Conservation (phyloP, 306 rosid species). For the Neltuma alba region DNA sequence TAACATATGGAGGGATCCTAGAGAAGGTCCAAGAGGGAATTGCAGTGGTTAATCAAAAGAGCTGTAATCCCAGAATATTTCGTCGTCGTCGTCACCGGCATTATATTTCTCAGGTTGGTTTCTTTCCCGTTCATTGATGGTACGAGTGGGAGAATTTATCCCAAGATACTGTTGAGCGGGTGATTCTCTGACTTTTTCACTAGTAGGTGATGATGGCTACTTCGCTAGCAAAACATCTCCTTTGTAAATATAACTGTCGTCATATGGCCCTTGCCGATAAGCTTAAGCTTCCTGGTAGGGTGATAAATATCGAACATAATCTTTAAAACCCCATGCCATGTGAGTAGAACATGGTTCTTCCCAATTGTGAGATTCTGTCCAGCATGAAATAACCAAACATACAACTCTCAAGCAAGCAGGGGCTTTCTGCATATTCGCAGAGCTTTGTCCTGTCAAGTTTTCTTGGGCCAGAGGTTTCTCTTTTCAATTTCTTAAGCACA, state of each 20-base stretch:
- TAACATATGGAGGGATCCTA: conserved; percentile 51
- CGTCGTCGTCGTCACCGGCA: conserved; percentile 21
- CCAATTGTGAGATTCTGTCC: neutral
- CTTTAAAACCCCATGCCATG: neutral
- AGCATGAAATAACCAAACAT: neutral
- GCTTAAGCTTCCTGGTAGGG: neutral
- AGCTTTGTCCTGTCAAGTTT: neutral
- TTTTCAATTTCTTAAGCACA: neutral
- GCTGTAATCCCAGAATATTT: conserved; percentile 25
- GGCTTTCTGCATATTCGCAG: neutral
- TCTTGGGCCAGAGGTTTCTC: neutral
- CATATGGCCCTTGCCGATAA: neutral
- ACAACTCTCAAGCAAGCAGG: neutral
- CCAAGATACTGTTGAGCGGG: neutral
- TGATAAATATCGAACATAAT: neutral
- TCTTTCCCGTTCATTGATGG: neutral
- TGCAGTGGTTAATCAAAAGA: conserved; percentile 20
- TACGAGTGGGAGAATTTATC: neutral
- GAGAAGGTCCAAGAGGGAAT: conserved; percentile 26
- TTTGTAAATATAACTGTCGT: neutral
- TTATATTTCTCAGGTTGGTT: conserved; percentile 51
- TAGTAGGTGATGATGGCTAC: neutral
- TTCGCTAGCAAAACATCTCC: neutral
- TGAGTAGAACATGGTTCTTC: neutral
- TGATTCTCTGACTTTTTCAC: neutral